Evolutionary conservation across 768 basidiomycete species (phyloP).

Genomic region (Phanerochaete sordida): DNA sequence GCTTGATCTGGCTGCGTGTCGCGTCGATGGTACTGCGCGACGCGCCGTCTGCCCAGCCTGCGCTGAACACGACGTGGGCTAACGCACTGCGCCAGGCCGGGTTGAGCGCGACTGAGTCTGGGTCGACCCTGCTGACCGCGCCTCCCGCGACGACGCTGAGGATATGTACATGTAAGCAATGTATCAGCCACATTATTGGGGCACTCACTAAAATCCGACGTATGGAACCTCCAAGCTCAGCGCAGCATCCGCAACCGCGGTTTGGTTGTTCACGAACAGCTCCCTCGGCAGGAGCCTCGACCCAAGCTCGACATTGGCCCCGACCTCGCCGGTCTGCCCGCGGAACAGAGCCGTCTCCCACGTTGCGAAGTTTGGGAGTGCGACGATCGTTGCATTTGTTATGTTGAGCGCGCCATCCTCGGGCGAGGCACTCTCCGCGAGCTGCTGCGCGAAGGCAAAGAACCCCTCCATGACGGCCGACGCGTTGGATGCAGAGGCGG

Average conservation of each 20-base stretch:
- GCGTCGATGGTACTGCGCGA: slow-evolving; percentile 15
- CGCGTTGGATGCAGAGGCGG: slow-evolving; percentile 34
- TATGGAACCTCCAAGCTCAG: slow-evolving; percentile 8
- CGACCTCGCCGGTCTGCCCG: slow-evolving; percentile 7
- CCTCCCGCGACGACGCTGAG: slow-evolving; percentile 43
- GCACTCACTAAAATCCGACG: slow-evolving; percentile 14
- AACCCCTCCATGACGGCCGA: slow-evolving; percentile 33
- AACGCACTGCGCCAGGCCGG: slow-evolving; percentile 47
- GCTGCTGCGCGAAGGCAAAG: slow-evolving; percentile 24
- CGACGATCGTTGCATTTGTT: slow-evolving; percentile 10
- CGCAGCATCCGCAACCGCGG: slow-evolving; percentile 9
- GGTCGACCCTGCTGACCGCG: slow-evolving; percentile 33
- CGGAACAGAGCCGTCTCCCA: slow-evolving; percentile 10
- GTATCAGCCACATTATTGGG: background rate
- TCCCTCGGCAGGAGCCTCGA: slow-evolving; percentile 22
- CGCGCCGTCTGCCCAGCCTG: slow-evolving; percentile 21
- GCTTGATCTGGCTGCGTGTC: slow-evolving; percentile 13
- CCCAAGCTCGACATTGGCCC: slow-evolving; percentile 9
- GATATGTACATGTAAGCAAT: background rate
- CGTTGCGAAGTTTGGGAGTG: slow-evolving; percentile 13
- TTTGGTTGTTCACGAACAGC: slow-evolving; percentile 15
- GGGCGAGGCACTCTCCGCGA: slow-evolving; percentile 11
- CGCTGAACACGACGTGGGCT: slow-evolving; percentile 23
- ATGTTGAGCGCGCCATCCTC: slow-evolving; percentile 17
- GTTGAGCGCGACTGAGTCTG: slow-evolving; percentile 39